Conservation (phyloP, 805 yeast species). For the Sugiyamaella floridensis region DNA sequence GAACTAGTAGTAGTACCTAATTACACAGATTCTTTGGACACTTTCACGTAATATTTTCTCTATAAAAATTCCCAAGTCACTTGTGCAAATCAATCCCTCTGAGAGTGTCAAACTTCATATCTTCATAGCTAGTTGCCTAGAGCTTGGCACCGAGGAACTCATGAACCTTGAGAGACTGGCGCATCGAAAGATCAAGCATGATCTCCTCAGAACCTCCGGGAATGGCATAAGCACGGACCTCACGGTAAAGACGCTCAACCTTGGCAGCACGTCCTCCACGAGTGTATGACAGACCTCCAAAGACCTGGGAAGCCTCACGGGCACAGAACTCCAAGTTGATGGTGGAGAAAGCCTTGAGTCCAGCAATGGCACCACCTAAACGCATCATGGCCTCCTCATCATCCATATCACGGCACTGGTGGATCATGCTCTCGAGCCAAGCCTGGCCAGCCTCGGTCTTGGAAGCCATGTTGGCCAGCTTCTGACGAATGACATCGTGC, state of each 20-base stretch:
- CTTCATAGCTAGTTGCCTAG: constrained; percentile 16
- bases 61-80: too few species aligned
- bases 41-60: too few species aligned
- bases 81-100: too few species aligned
- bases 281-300: constrained; percentile 38
- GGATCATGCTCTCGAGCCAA: constrained; percentile 33
- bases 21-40: too few species aligned
- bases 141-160: constrained; percentile 35
- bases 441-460: constrained; percentile 36
- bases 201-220: constrained; percentile 42
- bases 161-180: constrained; percentile 36
- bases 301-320: constrained; percentile 39
- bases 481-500: constrained; percentile 37
- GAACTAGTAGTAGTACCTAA: too few species aligned
- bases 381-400: constrained; percentile 32
- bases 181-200: constrained; percentile 36
- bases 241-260: constrained; percentile 38
- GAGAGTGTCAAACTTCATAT: neutral
- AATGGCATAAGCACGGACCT: constrained; percentile 39
- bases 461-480: constrained; percentile 37
- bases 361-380: constrained; percentile 39
- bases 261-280: constrained; percentile 39
- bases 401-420: constrained; percentile 28
- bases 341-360: constrained; percentile 35
- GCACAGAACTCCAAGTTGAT: constrained; percentile 39